Conservation (phyloP, 73 alveolate species). For the Paramecium primaurelia region DNA sequence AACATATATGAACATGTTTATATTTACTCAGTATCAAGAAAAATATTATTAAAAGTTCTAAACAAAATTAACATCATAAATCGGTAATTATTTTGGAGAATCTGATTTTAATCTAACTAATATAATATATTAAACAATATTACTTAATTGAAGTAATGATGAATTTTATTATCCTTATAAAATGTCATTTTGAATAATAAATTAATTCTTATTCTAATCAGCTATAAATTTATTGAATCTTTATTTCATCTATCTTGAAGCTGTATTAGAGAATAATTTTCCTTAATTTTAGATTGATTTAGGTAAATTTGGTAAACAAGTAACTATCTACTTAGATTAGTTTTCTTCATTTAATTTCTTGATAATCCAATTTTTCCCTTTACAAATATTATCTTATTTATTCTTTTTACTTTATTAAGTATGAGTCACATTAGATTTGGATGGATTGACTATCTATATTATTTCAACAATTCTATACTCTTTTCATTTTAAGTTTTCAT, state of each 20-base stretch:
- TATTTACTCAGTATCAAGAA: neutral
- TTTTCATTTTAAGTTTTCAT: neutral
- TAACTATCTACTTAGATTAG: neutral
- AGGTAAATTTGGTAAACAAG: neutral
- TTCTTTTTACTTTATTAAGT: neutral
- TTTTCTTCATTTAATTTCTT: neutral
- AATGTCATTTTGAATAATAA: neutral
- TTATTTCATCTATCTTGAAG: neutral
- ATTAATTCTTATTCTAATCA: neutral
- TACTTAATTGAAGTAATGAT: neutral
- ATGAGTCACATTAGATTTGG: neutral
- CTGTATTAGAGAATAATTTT: neutral
- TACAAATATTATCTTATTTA: neutral
- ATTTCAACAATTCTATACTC: neutral
- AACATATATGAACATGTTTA: neutral
- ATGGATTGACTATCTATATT: constrained; percentile 14
- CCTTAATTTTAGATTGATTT: neutral
- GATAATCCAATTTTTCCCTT: neutral
- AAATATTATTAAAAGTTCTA: neutral
- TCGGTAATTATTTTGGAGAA: neutral
- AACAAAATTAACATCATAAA: neutral
- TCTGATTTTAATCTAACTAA: neutral
- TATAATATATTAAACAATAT: neutral
- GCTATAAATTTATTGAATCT: neutral
- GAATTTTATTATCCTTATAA: neutral